Evolutionary conservation across 306 rosid genomes (phyloP), one percentile per base, ranked within the genome.

Genomic region (Medicago arabica): DNA sequence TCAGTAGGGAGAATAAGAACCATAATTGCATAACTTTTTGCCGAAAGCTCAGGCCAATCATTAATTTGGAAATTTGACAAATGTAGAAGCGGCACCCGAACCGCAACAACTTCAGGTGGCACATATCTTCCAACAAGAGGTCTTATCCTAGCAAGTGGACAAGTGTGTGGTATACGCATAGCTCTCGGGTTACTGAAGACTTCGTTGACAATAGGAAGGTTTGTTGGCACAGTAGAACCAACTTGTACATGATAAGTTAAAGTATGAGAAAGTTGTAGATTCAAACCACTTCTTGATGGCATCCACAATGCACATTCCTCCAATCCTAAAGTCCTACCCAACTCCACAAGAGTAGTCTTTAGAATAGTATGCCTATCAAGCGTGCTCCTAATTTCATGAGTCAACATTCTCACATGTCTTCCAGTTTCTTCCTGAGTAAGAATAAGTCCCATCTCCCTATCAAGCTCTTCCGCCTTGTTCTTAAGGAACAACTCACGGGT

Each of bases 241-340:
- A 88, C 92, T 78, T 92, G 94, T 60, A 85, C 88, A 13, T 83
- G 90, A 72, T 70, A 86, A 78, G 81, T 87, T 67, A 94, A 85
- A 25, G 96, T 87, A 75, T 94, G 96, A 17, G 95, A 87, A 73
- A 93, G 94, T 16, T 89, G 91, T 61, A 94, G 84, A 86, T 86
- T 83, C 72, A 82, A 16, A 12, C 96, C 98, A 77, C 51, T 83
- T 77, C 89, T 85, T 11, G 90, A 90, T 15, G 98, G 98, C 97
- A 90, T 92, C 98, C 98, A 94, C n/a, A 94, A 59, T 3, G 93
- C 96, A 75, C 98, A 94, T 72, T 94, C 97, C 85, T 86, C 88
- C 69, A 94, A 92, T 51, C 86, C 89, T 67, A 94, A 83, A 60
- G 98, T 94, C 78, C 93, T 87, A 21, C 96, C 94, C 51, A 94